Evolutionary conservation across 768 basidiomycete species (phyloP).

Genomic region (Plicaturopsis crispa): DNA sequence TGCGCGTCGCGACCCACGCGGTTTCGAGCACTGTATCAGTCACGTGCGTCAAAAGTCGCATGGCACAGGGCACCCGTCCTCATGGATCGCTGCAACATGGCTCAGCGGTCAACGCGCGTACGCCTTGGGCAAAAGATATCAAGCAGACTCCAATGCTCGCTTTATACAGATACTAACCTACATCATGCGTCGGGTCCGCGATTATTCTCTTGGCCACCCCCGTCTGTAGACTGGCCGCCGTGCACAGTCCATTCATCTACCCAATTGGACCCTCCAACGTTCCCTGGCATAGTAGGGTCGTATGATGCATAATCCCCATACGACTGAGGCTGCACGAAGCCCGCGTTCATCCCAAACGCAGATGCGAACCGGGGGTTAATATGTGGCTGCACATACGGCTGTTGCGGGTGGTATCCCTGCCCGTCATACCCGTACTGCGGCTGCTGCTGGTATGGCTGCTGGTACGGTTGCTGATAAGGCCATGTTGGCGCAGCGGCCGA

Average conservation of each 20-base stretch:
- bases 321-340: conserved; percentile 13
- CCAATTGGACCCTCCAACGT: conserved; percentile 15
- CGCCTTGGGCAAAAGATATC: too few relatives aligned
- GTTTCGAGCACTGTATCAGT: too few relatives aligned
- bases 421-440: conserved; percentile 2
- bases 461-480: conserved; percentile 7
- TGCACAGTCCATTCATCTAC: conserved; percentile 32
- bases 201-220: conserved; percentile 14
- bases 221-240: conserved; percentile 12
- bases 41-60: too few relatives aligned
- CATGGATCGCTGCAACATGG: too few relatives aligned
- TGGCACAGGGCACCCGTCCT: too few relatives aligned
- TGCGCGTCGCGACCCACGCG: too few relatives aligned
- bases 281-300: background rate
- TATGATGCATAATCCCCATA: background rate
- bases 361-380: conserved; percentile 79
- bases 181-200: background rate
- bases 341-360: conserved; percentile 45
- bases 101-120: too few relatives aligned
- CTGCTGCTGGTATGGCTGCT: conserved; percentile 15
- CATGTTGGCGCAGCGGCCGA: background rate
- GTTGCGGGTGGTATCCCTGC: conserved; percentile 13
- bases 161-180: too few relatives aligned
- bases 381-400: conserved; percentile 58
- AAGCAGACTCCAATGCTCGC: too few relatives aligned